Evolutionary conservation across 2,329 filamentous ascomycete genomes (phyloP).

Genomic region (Fusarium pseudoanthophilum): DNA sequence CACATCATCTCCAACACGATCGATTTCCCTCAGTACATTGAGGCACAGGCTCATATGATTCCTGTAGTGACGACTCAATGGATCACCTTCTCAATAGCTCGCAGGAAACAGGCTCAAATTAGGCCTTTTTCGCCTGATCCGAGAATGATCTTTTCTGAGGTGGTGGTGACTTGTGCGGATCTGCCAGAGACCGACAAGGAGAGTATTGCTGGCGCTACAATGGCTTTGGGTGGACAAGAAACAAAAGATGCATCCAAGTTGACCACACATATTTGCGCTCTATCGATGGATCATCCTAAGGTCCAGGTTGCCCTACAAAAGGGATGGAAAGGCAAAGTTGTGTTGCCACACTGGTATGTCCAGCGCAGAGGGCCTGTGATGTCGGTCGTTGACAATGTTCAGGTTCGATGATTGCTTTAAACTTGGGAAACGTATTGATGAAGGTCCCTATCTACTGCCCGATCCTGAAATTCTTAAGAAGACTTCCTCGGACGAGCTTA

Average conservation of each 20-base stretch:
- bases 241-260: conserved; percentile 75
- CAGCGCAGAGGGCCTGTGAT: not conserved
- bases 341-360: conserved; percentile 88
- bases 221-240: conserved; percentile 89
- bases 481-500: conserved; percentile 64
- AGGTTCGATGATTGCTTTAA: conserved; percentile 98
- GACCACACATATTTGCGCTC: conserved; percentile 89
- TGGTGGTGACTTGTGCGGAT: conserved; percentile 84
- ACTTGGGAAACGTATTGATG: conserved; percentile 89
- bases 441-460: conserved; percentile 85
- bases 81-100: conserved; percentile 77
- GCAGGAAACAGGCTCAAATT: conserved; percentile 77
- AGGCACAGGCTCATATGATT: conserved; percentile 79
- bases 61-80: conserved; percentile 86
- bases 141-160: conserved; percentile 86
- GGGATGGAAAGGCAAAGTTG: conserved; percentile 78
- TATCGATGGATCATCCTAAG: conserved; percentile 79
- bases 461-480: conserved; percentile 83
- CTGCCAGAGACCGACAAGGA: conserved; percentile 89
- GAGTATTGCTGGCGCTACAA: conserved; percentile 87
- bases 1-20: conserved; percentile 77
- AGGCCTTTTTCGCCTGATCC: conserved; percentile 92
- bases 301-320: conserved; percentile 71
- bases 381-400: not conserved
- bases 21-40: conserved; percentile 89